Base-by-base conservation (phyloP, 1,139 yeast genomes). In the Lodderomyces parapsilosis region DNA sequence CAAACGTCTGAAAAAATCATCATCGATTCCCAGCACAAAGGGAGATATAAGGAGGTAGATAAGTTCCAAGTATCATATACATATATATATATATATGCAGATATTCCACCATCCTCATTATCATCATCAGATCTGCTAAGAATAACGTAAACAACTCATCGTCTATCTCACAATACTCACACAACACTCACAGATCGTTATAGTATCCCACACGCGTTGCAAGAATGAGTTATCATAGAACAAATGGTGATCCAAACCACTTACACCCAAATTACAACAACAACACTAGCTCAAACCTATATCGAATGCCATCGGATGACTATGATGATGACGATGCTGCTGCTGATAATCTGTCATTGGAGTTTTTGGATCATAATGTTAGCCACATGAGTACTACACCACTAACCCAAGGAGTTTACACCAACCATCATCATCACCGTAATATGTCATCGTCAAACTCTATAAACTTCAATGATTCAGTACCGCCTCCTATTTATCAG, bases 381-480 rank as follows among this genome's bases (percentile, higher is more conserved):
- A 30, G 33, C 11, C 33, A 30, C 9, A 30, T 27, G 31, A 47
- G 40, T 55, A 52, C 43, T 53, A 53, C 49, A 22, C 48, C 49
- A 6, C 43, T 48, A 20, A 47, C 49, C 24, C 45, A 51, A 19
- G 62, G 60, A 11, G 49, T 53, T 20, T 55, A 57, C 43, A 30
- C 19, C 11, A 30, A 14, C 43, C 49, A 53, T 36, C 52, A 51
- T 44, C 49, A 53, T 36, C 52, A 51, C 15, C 19, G 5, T 8
- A 30, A 8, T 36, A 51, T 47, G 34, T 46, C 44, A 24, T 53
- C 59, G 17, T 45, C 58, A 6, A 40, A 30, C 17, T 63, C 70
- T 8, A 55, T 67, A 36, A 61, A 63, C 48, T 68, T 68, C 48
- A 62, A 60, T 45, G 69, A 63, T 20, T 71, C 73, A 2, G 66